These are phyloP conservation scores for Lachancea waltii DNA, from an alignment of 805 yeast species.

Conservation along the genomic window DNA sequence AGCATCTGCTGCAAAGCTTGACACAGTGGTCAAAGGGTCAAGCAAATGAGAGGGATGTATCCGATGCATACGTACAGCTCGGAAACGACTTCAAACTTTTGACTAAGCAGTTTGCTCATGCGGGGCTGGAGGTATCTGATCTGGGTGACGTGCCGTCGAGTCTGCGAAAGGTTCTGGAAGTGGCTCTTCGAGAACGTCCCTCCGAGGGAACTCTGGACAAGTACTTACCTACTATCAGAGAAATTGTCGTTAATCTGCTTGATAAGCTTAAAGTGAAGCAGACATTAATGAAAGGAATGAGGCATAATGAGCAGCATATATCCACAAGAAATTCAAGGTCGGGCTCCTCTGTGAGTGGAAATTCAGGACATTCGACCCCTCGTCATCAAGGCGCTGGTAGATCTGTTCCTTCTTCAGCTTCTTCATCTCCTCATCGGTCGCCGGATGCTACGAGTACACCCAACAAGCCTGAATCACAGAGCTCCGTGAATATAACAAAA, in stretches of 20 bases:
- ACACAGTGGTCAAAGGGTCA: conserved; percentile 83
- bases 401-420: not conserved
- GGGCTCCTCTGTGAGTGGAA: not conserved
- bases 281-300: conserved; percentile 32
- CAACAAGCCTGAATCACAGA: conserved; percentile 9
- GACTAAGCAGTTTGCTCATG: conserved; percentile 66
- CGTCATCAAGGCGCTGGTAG: not conserved
- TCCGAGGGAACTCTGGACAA: conserved; percentile 74
- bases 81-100: conserved; percentile 92
- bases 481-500: conserved; percentile 9
- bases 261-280: conserved; percentile 80
- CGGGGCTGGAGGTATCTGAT: conserved; percentile 77
- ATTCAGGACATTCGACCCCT: conserved; percentile 7
- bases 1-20: conserved; percentile 75
- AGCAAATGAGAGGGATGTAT: conserved; percentile 78
- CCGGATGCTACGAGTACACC: conserved; percentile 10
- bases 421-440: conserved; percentile 1
- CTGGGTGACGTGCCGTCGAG: conserved; percentile 87
- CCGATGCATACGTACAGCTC: conserved; percentile 82
- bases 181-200: conserved; percentile 78
- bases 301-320: conserved; percentile 13
- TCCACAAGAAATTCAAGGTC: conserved; percentile 4
- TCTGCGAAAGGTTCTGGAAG: conserved; percentile 72
- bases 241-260: conserved; percentile 73
- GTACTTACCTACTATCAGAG: conserved; percentile 78